Percentiles rank a stretch among this genome's conserved stretches.
phyloP scores from a whole-genome alignment of 2,329 filamentous ascomycete species.

The Fusarium bulbicola region DNA sequence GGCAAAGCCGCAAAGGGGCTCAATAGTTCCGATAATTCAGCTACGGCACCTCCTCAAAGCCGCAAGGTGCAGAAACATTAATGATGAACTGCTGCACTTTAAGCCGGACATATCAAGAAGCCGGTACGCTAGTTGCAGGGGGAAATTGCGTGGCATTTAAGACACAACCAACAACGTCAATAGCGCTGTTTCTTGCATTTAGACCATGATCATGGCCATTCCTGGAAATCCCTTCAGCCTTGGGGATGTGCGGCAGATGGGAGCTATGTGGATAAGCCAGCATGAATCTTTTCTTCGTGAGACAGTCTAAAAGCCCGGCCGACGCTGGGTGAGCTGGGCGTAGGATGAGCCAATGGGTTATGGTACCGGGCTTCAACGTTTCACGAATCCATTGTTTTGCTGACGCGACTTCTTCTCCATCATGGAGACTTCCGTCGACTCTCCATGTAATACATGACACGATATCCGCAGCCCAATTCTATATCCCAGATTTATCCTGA shows the following conservation, averaged over 20 bases:
- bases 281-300: not conserved
- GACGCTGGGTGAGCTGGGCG: slow-evolving; percentile 15
- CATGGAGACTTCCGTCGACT: not conserved
- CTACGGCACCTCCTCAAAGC: slow-evolving; percentile 3
- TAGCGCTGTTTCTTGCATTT: slow-evolving; percentile 2
- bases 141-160: slow-evolving; percentile 31
- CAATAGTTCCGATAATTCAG: slow-evolving; percentile 15
- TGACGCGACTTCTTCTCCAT: slow-evolving; percentile 6
- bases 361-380: slow-evolving; percentile 24
- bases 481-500: not conserved
- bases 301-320: not conserved
- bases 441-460: not conserved
- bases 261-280: not conserved
- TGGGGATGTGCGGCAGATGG: slow-evolving; percentile 16
- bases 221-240: slow-evolving; percentile 4
- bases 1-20: slow-evolving; percentile 24
- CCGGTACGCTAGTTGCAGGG: slow-evolving; percentile 15
- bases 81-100: not conserved
- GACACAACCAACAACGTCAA: slow-evolving; percentile 5
- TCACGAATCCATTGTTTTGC: slow-evolving; percentile 18
- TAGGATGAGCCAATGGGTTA: slow-evolving; percentile 6
- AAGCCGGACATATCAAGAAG: not conserved
- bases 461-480: not conserved
- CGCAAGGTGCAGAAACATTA: not conserved
- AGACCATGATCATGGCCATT: not conserved